Percentiles rank a stretch among this genome's conserved stretches.
Evolutionary conservation across 169 alveolate genomes (phyloP).

Genomic region (Cryptosporidium ryanae): DNA sequence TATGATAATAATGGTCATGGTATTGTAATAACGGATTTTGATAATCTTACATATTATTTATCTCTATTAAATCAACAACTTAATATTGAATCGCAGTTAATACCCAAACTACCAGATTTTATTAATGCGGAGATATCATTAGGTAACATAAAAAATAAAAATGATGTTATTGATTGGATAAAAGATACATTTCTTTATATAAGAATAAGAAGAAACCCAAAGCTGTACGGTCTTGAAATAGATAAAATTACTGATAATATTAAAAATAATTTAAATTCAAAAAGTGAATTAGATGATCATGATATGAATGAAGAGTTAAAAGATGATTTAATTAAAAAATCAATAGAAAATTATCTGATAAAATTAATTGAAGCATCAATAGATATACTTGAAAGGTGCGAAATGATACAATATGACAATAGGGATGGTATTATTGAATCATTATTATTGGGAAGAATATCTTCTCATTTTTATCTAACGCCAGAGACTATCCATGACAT

Average conservation of each 20-base stretch:
- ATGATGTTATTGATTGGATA: slow-evolving; percentile 98
- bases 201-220: slow-evolving; percentile 91
- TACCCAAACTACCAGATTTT: slow-evolving; percentile 93
- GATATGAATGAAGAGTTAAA: slow-evolving; percentile 1
- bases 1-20: slow-evolving; percentile 99
- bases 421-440: slow-evolving; percentile 91
- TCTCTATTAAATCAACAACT: slow-evolving; percentile 96
- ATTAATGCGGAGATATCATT: slow-evolving; percentile 98
- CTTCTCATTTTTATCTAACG: slow-evolving; percentile 96
- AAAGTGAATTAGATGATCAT: background rate
- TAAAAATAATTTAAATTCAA: background rate
- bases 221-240: slow-evolving; percentile 87
- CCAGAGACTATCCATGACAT: slow-evolving; percentile 75
- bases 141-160: slow-evolving; percentile 91
- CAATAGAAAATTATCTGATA: slow-evolving; percentile 56
- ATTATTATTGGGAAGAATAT: slow-evolving; percentile 97
- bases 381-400: slow-evolving; percentile 89
- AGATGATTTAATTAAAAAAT: slow-evolving; percentile 9
- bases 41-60: slow-evolving; percentile 95
- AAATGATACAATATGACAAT: slow-evolving; percentile 93
- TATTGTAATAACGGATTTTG: slow-evolving; percentile 95
- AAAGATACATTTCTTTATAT: slow-evolving; percentile 96
- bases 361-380: slow-evolving; percentile 92
- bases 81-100: slow-evolving; percentile 96
- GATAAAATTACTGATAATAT: background rate